Base-by-base conservation (phyloP, 139 green algal species). In the Picochlorum costavermella region DNA sequence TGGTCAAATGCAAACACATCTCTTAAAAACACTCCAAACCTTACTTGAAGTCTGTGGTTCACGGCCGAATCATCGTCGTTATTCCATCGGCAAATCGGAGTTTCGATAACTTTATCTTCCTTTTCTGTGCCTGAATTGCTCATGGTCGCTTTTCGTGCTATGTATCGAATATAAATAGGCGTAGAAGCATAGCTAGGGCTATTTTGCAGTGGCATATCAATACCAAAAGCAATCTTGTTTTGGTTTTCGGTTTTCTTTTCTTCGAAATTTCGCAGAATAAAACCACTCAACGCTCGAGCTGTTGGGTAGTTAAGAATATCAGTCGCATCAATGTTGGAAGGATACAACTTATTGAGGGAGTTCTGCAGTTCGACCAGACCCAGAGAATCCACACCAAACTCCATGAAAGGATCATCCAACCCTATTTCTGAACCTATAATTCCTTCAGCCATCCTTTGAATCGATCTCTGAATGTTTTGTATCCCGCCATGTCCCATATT, bases 1-100 rank as follows among this genome's bases (percentile, higher is more conserved):
- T 74, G 44, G 56, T 95, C 88, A 73, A 94, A 90, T 16, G 9
- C 16, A 64, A n/a, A 78, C 6, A 84, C 40, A 29, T 62, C 60
- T 12, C n/a, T 5, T 29, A 91, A 40, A 43, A 79, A 92, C 6
- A 77, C 73, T 46, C 73, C 86, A 72, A 85, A 84, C 20, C 71
- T 68, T 67, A 53, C 53, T 23, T 33, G 20, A 5, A 33, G 20
- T 14, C 55, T 14, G 23, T 61, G 16, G 3, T 11, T 14, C 16
- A 16, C n/a, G 14, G 28, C 48, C 36, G 11, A 36, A 20, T 46
- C 48, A 37, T 57, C 69, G 26, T 16, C 26, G 2, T 90, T 40
- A 8, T 40, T 40, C 33, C 33, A 40, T 12, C 33, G 33, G 33
- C 33, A 40, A 40, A 40, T 40, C 33, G 33, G 33, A 11, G 33